Base-by-base conservation (phyloP, 2,329 filamentous ascomycete species). In the Spiromastix sp. region DNA sequence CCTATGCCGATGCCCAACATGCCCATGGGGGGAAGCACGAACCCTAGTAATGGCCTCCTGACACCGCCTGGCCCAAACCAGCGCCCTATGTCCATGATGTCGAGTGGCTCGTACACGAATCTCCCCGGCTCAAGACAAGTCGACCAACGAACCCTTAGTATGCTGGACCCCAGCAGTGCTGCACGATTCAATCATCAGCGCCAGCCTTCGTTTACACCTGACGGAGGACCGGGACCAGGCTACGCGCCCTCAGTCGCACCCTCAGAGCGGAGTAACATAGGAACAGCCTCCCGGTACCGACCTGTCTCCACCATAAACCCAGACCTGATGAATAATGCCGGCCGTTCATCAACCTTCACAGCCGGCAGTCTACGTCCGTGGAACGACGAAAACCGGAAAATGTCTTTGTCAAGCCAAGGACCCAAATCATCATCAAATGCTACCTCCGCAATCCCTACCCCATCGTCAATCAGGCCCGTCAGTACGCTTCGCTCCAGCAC, bases 161-260 rank as follows among this genome's bases (percentile, higher is more conserved):
- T 91, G 79, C 72, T 91, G 42, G 80, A 84, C 48, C 79, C 81
- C 6, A 77, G 52, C 42, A 57, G 55, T 47, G 58, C 54, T 28
- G 57, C 46, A 40, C 59, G 52, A 30, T 62, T 49, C 44, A 57
- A 49, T 43, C 50, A 17, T 41, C 55, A 51, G 34, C 50, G 54
- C 13, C 50, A 56, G 11, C 57, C 59, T 34, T 50, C 55, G 8
- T 51, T 59, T 33, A 38, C 53, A 2, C 49, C 58, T 5, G 26
- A 43, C 37, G 41, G 37, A 37, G 46, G 42, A 37, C 51, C 54
- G 29, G 45, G 40, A 38, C 43, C 30, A 39, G 58, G 72, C 6
- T 96, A 96, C 59, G 74, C 86, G 1, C 78, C 86, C 1, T 96
- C 89, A 1, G 93, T 98, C 46, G 89, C 91, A 2, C 91, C 91